phyloP scores from a whole-genome alignment of 2,329 filamentous ascomycete species.

The Pezicula radicicola region DNA sequence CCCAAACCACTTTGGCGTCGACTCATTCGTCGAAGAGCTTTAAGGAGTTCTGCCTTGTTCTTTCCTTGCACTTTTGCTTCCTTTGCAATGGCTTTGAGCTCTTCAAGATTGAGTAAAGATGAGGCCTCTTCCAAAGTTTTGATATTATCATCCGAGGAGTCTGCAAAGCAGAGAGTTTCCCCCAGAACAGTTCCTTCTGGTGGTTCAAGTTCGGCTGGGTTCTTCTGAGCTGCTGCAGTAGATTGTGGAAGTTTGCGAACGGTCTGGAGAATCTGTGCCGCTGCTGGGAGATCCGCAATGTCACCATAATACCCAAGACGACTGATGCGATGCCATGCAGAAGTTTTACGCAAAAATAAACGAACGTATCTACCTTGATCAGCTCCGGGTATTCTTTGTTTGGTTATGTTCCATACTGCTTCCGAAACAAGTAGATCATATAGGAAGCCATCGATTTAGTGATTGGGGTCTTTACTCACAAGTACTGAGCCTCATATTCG shows the following conservation, averaged over 20 bases:
- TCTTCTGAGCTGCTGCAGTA: slow-evolving; percentile 13
- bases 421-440: background rate
- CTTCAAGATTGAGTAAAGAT: slow-evolving; percentile 77
- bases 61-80: slow-evolving; percentile 84
- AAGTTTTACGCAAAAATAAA: slow-evolving; percentile 87
- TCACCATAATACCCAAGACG: slow-evolving; percentile 79
- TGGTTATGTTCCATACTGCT: background rate
- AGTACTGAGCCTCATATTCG: slow-evolving; percentile 82
- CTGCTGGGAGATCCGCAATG: slow-evolving; percentile 68
- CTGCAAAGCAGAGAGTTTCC: slow-evolving; percentile 71
- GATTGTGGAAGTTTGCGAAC: slow-evolving; percentile 49
- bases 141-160: slow-evolving; percentile 71
- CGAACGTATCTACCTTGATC: slow-evolving; percentile 69
- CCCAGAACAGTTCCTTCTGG: slow-evolving; percentile 47
- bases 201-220: slow-evolving; percentile 44
- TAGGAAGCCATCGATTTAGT: background rate
- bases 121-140: slow-evolving; percentile 80
- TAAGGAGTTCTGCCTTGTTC: slow-evolving; percentile 78
- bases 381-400: too few relatives aligned
- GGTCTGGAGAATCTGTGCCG: slow-evolving; percentile 63
- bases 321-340: slow-evolving; percentile 82
- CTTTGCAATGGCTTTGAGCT: slow-evolving; percentile 80
- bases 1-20: slow-evolving; percentile 73
- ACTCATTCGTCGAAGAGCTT: slow-evolving; percentile 70
- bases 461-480: slow-evolving; percentile 54